phyloP scores from a whole-genome alignment of 2,329 filamentous ascomycete species.

The Acrocalymma vagum region DNA sequence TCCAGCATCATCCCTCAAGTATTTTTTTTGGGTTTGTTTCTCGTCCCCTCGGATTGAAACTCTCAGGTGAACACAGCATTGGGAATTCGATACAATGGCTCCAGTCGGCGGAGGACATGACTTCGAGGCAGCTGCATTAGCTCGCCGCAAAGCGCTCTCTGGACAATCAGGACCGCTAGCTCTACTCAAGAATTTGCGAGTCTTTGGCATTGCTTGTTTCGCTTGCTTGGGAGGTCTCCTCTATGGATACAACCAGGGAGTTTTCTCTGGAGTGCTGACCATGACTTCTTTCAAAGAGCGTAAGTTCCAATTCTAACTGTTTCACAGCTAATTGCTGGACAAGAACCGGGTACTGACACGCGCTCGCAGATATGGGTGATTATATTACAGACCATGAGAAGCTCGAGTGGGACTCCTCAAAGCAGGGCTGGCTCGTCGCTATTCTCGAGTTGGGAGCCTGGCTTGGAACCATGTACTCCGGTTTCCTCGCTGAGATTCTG shows the following conservation, averaged over 20 bases:
- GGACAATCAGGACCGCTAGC: constrained; percentile 55
- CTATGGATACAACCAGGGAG: constrained; percentile 80
- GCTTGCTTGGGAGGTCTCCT: constrained; percentile 60
- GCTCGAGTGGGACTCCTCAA: constrained; percentile 43
- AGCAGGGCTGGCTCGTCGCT: constrained; percentile 60
- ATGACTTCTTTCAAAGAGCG: constrained; percentile 56
- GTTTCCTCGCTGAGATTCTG: constrained; percentile 73
- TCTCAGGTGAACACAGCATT: neutral
- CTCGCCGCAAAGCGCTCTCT: constrained; percentile 50
- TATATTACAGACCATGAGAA: constrained; percentile 37
- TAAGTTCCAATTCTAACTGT: constrained; percentile 24
- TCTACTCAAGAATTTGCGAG: constrained; percentile 60
- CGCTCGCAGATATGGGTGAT: constrained; percentile 50
- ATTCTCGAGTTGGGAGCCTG: constrained; percentile 80
- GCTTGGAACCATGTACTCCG: constrained; percentile 74
- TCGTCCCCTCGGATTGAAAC: neutral
- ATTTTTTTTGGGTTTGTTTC: constrained; percentile 1
- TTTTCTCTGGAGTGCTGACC: constrained; percentile 73
- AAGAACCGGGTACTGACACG: neutral
- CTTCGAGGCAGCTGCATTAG: constrained; percentile 52
- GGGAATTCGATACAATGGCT: constrained; percentile 41
- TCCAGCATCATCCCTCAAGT: constrained; percentile 5
- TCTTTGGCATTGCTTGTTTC: constrained; percentile 64
- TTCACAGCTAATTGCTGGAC: neutral
- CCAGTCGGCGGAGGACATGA: constrained; percentile 43